phyloP scores from a whole-genome alignment of 2,329 filamentous ascomycete species.

The Rugonectria rugulosa region DNA sequence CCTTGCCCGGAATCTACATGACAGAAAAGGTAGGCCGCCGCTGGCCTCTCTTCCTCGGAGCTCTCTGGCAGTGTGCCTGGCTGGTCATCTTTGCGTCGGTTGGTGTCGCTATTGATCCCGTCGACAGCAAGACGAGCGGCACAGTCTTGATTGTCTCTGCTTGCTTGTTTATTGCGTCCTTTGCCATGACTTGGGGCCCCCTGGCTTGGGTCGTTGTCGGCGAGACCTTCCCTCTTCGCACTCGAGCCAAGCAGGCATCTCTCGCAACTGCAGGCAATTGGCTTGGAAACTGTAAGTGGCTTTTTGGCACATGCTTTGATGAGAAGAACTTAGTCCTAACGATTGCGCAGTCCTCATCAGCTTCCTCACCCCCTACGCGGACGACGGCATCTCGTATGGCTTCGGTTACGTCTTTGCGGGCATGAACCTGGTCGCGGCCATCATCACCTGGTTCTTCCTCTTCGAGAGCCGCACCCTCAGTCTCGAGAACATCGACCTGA shows the following conservation, averaged over 20 bases:
- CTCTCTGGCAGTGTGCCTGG: constrained; percentile 72
- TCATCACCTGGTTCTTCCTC: constrained; percentile 73
- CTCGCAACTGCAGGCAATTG: constrained; percentile 63
- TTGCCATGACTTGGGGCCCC: constrained; percentile 74
- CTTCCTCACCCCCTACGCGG: constrained; percentile 74
- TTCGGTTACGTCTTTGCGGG: constrained; percentile 73
- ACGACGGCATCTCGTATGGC: constrained; percentile 64
- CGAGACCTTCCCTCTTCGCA: constrained; percentile 69
- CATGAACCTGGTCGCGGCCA: constrained; percentile 65
- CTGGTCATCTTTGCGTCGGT: constrained; percentile 70
- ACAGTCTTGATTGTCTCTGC: constrained; percentile 76
- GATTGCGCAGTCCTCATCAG: constrained; percentile 61
- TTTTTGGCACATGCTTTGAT: accelerated
- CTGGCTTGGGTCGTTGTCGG: constrained; percentile 73
- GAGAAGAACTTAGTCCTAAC: constrained; percentile 25
- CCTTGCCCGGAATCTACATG: constrained; percentile 72
- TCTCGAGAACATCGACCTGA: constrained; percentile 76
- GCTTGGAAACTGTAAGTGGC: constrained; percentile 62
- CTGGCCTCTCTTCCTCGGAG: constrained; percentile 70
- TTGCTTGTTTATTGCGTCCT: constrained; percentile 78
- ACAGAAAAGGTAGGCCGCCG: constrained; percentile 75
- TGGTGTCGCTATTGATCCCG: constrained; percentile 55
- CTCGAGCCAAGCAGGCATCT: constrained; percentile 62
- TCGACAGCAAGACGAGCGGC: constrained; percentile 57
- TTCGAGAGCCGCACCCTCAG: constrained; percentile 70